These are phyloP conservation scores for Arabidopsis thaliana DNA, from an alignment of 345 rosid genomes.

Conservation along the genomic window TAIR10.1 NC_003075.7:15016501-15017000, in stretches of 20 bases:
- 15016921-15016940: not conserved
- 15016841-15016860: constrained; percentile 24
- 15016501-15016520: constrained; percentile 91
- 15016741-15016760: not conserved
- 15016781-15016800: constrained; percentile 21
- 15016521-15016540: constrained; percentile 86
- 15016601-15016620: constrained; percentile 71
- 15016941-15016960: constrained; percentile 20
- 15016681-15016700: constrained; percentile 44
- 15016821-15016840: constrained; percentile 17
- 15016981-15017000: constrained; percentile 21
- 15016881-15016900: constrained; percentile 18
- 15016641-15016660: constrained; percentile 49
- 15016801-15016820: constrained; percentile 1
- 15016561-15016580: constrained; percentile 80
- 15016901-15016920: constrained; percentile 16
- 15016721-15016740: not conserved
- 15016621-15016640: constrained; percentile 53
- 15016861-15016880: constrained; percentile 1
- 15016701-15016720: constrained; percentile 17
- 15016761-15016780: not conserved
- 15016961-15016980: not conserved
- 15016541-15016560: constrained; percentile 72
- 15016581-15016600: constrained; percentile 65
- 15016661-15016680: constrained; percentile 49